Evolutionary conservation across 140 eudicot genomes (phyloP), one percentile per base, ranked within the genome.

Genomic region (Bidens hawaiensis): DNA sequence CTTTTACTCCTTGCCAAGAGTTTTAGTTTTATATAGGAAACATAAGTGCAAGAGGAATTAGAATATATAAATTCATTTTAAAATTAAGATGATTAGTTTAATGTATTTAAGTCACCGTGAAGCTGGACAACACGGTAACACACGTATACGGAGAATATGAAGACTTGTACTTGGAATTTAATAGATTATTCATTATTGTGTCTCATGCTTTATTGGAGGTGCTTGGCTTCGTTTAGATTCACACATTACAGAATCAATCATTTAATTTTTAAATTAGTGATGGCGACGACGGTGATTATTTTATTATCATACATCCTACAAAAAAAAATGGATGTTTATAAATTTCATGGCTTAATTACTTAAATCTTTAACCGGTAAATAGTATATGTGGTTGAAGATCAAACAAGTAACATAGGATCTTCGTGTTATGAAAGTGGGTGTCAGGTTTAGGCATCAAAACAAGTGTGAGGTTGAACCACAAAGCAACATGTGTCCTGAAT

Each of bases 221-320:
- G 64, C 62, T 28, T 21, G 64, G 16, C 45, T 17, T 43, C 53
- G 30, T 16, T 15, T 55, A 55, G 24, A 55, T 55, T 34, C 9
- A 14, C 21, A 3, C 11, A 31, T 59, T 11, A 59, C 33, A 22
- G 36, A 22, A 6, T 5, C 42, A 28, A 22, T 11, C 45, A 33
- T 28, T 64, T 45, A n/a, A 31, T 3, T 23, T 24, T 8, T 23
- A 18, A 3, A 53, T 28, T 62, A 52, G 55, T 31, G 33, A 56
- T 65, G 12, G 19, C 25, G 68, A 24, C 27, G 72, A 46, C 72
- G 73, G 78, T 65, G 78, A 73, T 17, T 73, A 73, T 31, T 65
- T 46, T 65, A 73, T 27, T 27, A 13, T 51, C n/a, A 11, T 22
- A 16, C 45, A 25, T 9, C 18, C 46, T 13, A 25, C 10, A 41